phyloP scores from a whole-genome alignment of 495 filamentous ascomycete genomes.

The Bacidia gigantensis region DNA sequence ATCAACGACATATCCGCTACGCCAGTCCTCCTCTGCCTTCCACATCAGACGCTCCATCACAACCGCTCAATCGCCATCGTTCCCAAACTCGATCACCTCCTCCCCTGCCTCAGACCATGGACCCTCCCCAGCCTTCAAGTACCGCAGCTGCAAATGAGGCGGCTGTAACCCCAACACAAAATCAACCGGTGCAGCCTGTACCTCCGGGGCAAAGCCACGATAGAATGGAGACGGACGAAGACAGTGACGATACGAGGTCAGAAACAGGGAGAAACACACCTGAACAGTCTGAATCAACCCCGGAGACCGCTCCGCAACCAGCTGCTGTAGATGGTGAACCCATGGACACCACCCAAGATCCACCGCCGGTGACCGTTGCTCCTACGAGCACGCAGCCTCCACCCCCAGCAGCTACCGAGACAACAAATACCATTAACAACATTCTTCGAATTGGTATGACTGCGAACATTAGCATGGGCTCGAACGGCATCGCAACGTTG shows the following conservation, averaged over 20 bases:
- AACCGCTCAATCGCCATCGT: background rate
- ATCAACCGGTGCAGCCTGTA: background rate
- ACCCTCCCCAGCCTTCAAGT: background rate
- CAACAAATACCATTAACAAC: background rate
- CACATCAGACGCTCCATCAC: background rate
- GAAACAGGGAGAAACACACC: slow-evolving; percentile 7
- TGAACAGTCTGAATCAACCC: slow-evolving; percentile 3
- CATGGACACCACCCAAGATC: slow-evolving; percentile 19
- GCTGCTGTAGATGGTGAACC: slow-evolving; percentile 7
- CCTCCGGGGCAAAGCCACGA: slow-evolving; percentile 18
- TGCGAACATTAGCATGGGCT: background rate
- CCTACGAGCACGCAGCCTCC: background rate
- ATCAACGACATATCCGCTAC: background rate
- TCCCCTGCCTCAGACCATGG: background rate
- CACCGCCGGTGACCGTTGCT: background rate
- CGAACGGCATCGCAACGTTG: background rate
- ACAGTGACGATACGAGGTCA: slow-evolving; percentile 9
- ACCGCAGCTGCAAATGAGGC: background rate
- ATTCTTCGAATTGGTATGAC: slow-evolving; percentile 3
- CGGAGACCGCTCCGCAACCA: background rate
- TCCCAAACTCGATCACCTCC: background rate
- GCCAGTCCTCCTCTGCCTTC: slow-evolving; percentile 4
- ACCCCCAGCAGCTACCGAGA: background rate
- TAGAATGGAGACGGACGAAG: slow-evolving; percentile 21
- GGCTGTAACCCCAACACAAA: background rate